These are phyloP conservation scores for Lachnellula subtilissima DNA, from an alignment of 2,329 filamentous ascomycete genomes.

Conservation along the genomic window DNA sequence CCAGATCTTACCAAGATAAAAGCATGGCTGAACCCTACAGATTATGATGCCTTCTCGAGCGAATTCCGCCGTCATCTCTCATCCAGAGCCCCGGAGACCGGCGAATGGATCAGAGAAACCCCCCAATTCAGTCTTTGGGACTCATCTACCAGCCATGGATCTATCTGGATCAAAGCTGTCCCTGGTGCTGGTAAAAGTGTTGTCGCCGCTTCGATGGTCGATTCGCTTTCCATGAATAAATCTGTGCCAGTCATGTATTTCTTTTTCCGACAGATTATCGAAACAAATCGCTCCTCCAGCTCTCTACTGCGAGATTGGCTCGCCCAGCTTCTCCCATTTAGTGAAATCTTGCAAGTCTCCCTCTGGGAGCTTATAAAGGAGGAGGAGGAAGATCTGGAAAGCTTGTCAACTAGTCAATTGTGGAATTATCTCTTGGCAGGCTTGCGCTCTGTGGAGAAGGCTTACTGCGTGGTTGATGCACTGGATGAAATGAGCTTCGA, in stretches of 20 bases:
- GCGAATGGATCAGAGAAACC: conserved; percentile 19
- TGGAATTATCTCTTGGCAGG: conserved; percentile 29
- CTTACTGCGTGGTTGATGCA: conserved; percentile 45
- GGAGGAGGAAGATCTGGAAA: conserved; percentile 6
- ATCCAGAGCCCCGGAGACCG: conserved; percentile 16
- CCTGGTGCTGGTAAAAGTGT: conserved; percentile 42
- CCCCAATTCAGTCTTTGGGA: conserved; percentile 17
- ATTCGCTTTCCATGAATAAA: conserved; percentile 13
- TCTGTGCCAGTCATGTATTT: conserved; percentile 31
- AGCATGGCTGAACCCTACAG: conserved; percentile 17
- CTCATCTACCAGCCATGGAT: conserved; percentile 29
- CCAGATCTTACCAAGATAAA: background rate
- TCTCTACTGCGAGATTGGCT: conserved; percentile 31
- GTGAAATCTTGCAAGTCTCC: conserved; percentile 24
- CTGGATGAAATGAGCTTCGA: conserved; percentile 20
- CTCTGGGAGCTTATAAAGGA: conserved; percentile 5
- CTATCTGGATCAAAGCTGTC: conserved; percentile 44
- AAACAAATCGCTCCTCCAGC: conserved; percentile 27
- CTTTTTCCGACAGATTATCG: conserved; percentile 37
- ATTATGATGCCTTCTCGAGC: conserved; percentile 13
- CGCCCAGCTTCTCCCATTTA: conserved; percentile 31
- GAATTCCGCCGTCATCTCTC: conserved; percentile 19
- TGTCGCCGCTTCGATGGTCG: conserved; percentile 28
- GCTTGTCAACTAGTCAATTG: conserved; percentile 20
- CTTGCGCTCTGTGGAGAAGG: conserved; percentile 18